Evolutionary conservation across 2,329 filamentous ascomycete species (phyloP).

Genomic region (Venturia nashicola): DNA sequence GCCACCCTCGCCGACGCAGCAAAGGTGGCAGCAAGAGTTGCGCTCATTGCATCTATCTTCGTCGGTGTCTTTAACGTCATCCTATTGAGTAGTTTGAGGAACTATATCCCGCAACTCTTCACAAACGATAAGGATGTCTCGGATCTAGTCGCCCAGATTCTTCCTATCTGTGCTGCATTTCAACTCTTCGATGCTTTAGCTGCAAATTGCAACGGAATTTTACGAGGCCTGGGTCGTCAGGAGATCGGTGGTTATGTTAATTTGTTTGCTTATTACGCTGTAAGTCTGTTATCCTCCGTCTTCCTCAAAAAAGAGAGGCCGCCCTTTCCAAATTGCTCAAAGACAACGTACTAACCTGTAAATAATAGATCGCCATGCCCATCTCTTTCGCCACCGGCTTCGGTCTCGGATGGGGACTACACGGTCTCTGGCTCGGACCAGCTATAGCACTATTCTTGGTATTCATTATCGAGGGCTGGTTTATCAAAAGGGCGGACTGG

Average conservation of each 20-base stretch:
- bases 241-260: constrained; percentile 84
- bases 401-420: constrained; percentile 60
- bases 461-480: constrained; percentile 21
- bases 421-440: constrained; percentile 71
- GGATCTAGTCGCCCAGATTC: constrained; percentile 50
- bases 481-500: constrained; percentile 44
- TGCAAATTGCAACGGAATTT: constrained; percentile 68
- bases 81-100: constrained; percentile 55
- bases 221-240: constrained; percentile 79
- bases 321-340: too few relatives aligned
- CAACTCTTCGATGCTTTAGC: constrained; percentile 79
- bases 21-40: constrained; percentile 67
- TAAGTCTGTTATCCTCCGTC: constrained; percentile 14
- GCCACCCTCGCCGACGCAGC: constrained; percentile 72
- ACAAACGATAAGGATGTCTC: constrained; percentile 56
- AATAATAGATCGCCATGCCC: constrained; percentile 55
- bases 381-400: constrained; percentile 71
- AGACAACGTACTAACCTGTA: too few relatives aligned
- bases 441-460: constrained; percentile 25
- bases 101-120: constrained; percentile 64
- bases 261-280: constrained; percentile 70
- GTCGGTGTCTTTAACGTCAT: constrained; percentile 72
- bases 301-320: too few relatives aligned
- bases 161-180: constrained; percentile 77
- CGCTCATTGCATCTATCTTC: constrained; percentile 50